Percentiles rank a stretch among this genome's conserved stretches.
Conservation (phyloP, 768 basidiomycete species). For the Sistotremastrum suecicum region DNA sequence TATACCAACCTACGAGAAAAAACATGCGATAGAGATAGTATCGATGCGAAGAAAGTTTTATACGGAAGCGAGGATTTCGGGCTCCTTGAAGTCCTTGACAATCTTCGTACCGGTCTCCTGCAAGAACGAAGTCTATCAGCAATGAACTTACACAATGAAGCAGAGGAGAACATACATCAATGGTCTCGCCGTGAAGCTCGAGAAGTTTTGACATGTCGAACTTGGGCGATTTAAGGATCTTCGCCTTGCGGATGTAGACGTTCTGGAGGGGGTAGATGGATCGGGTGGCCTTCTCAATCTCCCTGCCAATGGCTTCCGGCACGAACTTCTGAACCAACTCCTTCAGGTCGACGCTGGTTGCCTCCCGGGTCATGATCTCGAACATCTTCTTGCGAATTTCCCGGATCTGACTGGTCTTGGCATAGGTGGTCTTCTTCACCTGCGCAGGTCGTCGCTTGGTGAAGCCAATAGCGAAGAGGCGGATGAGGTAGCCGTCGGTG, state of each 20-base stretch:
- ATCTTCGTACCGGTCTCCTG: constrained; percentile 93
- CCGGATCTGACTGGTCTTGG: constrained; percentile 84
- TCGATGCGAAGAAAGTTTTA: constrained; percentile 30
- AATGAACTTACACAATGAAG: background rate
- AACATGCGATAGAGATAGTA: constrained; percentile 2
- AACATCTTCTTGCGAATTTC: constrained; percentile 99
- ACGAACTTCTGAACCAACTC: constrained; percentile 98
- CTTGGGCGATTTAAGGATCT: constrained; percentile 97
- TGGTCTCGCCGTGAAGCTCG: constrained; percentile 92
- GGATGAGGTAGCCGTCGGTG: constrained; percentile 97
- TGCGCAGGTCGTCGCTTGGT: constrained; percentile 93
- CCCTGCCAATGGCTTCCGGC: constrained; percentile 95
- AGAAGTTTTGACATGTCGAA: constrained; percentile 92
- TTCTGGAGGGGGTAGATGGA: constrained; percentile 99
- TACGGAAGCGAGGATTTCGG: constrained; percentile 83
- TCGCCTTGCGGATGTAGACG: constrained; percentile 97
- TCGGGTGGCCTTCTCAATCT: constrained; percentile 96
- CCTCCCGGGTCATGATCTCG: constrained; percentile 95
- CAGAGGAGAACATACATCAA: constrained; percentile 41
- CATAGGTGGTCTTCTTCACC: constrained; percentile 98
- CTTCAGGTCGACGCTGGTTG: constrained; percentile 91
- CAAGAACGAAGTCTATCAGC: constrained; percentile 7
- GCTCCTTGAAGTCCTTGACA: constrained; percentile 96
- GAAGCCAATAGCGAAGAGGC: constrained; percentile 98
- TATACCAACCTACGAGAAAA: background rate